Percentiles rank a stretch among this genome's conserved stretches.
Evolutionary conservation across 805 yeast species (phyloP).

Genomic region (Babjeviella inositovora): DNA sequence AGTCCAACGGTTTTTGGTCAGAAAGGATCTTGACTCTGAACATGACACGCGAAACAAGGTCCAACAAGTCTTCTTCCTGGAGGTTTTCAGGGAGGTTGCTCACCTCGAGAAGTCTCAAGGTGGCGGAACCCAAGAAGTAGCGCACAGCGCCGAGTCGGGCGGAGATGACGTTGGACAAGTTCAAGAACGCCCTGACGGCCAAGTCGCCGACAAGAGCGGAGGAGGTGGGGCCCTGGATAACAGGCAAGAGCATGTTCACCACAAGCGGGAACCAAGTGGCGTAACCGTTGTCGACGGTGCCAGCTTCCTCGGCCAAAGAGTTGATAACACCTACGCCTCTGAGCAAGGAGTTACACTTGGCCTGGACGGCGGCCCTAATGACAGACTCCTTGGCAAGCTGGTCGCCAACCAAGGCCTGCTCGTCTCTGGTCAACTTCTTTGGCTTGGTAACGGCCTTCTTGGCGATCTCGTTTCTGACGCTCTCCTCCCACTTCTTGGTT

Average conservation of each 20-base stretch:
- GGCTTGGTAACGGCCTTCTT: constrained; percentile 21
- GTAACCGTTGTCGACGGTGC: constrained; percentile 45
- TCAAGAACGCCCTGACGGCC: constrained; percentile 34
- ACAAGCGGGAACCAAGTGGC: constrained; percentile 62
- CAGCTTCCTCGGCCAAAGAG: constrained; percentile 32
- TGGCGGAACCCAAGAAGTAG: constrained; percentile 51
- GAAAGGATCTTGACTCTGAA: constrained; percentile 63
- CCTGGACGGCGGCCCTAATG: constrained; percentile 31
- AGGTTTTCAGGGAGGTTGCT: constrained; percentile 26
- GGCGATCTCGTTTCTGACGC: constrained; percentile 59
- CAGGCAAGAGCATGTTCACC: constrained; percentile 25
- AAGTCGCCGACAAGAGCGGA: constrained; percentile 19
- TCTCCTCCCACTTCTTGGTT: constrained; percentile 80
- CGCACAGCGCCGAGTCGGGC: constrained; percentile 33
- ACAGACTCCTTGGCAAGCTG: constrained; percentile 47
- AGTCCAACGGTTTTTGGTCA: constrained; percentile 57
- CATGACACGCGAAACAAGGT: constrained; percentile 46
- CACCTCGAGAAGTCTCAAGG: constrained; percentile 38
- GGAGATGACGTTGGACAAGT: constrained; percentile 33
- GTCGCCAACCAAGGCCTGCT: constrained; percentile 41
- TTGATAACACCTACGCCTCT: constrained; percentile 38
- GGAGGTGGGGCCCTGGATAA: constrained; percentile 19
- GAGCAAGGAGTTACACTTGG: constrained; percentile 15
- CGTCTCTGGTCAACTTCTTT: constrained; percentile 65
- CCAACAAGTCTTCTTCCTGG: constrained; percentile 32